These are phyloP conservation scores for Herpetospermum pedunculosum DNA, from an alignment of 306 rosid genomes.

Conservation along the genomic window DNA sequence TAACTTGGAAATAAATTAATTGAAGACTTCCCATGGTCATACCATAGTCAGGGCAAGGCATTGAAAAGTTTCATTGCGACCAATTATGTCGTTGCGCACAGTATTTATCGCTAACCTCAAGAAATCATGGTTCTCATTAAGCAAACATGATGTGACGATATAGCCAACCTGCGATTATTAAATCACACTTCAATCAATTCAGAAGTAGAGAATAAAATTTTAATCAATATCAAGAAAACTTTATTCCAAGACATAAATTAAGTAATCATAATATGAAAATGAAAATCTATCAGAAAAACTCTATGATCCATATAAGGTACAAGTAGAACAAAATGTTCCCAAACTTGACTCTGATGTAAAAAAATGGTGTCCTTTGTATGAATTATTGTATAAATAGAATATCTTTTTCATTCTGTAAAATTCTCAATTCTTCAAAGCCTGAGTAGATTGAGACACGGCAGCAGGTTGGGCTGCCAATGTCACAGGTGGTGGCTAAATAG, in stretches of 20 bases:
- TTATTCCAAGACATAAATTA: background rate
- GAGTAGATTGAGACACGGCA: no score
- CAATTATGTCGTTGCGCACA: constrained; percentile 95
- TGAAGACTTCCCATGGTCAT: constrained; percentile 25
- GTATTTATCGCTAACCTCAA: constrained; percentile 95
- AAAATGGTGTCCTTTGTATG: background rate
- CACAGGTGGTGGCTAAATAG: no score
- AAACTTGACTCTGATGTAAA: background rate
- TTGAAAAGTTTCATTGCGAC: constrained; percentile 97
- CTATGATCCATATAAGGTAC: background rate
- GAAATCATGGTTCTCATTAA: constrained; percentile 99
- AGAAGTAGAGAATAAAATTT: background rate
- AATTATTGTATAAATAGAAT: background rate
- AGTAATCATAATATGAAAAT: background rate
- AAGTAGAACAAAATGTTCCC: background rate
- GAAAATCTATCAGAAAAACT: background rate
- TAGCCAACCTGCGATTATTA: constrained; percentile 88
- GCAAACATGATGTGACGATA: constrained; percentile 89
- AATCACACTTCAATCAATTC: constrained; percentile 16
- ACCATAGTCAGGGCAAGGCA: constrained; percentile 98
- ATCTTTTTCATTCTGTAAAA: background rate
- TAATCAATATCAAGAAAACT: background rate
- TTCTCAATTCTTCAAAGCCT: no score
- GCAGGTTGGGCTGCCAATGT: no score
- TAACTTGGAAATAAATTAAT: background rate